Percentiles rank a stretch among this genome's conserved stretches.
These are phyloP conservation scores for Pythium phragmiticola DNA, from an alignment of 352 stramenopile species.

Conservation along the genomic window DNA sequence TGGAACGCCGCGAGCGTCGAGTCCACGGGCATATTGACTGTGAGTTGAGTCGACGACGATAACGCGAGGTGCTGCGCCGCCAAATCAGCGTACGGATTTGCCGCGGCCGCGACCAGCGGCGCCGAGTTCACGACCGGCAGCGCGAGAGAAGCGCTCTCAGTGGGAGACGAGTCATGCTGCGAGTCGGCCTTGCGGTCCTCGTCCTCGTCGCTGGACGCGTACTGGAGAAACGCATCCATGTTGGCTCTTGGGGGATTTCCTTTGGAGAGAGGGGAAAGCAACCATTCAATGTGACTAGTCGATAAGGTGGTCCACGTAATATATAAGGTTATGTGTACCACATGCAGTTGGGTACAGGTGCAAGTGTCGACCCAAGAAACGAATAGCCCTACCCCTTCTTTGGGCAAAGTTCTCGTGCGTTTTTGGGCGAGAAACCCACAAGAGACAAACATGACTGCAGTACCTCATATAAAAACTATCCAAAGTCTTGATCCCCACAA, in stretches of 20 bases:
- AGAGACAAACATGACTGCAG: conserved; percentile 12
- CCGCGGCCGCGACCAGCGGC: conserved; percentile 35
- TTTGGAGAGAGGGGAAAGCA: background rate
- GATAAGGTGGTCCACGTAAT: conserved; percentile 24
- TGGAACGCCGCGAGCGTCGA: conserved; percentile 56
- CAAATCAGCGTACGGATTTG: conserved; percentile 29
- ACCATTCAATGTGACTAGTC: background rate
- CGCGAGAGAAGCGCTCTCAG: conserved; percentile 13
- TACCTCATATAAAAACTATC: background rate
- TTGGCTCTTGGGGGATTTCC: background rate
- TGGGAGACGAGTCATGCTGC: background rate
- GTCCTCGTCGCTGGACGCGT: conserved; percentile 29
- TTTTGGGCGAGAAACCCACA: conserved; percentile 15
- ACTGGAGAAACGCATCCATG: conserved; percentile 27
- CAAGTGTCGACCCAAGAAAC: background rate
- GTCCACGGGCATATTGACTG: conserved; percentile 65
- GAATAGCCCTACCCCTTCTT: conserved; percentile 21
- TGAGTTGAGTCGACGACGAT: conserved; percentile 39
- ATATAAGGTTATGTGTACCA: conserved; percentile 8
- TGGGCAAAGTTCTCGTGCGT: background rate
- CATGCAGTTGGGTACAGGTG: background rate
- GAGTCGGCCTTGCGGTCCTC: background rate
- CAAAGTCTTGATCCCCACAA: too few species aligned
- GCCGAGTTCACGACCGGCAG: conserved; percentile 58
- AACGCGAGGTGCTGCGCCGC: conserved; percentile 40